A percentile compares a stretch with the other conserved stretches of the same genome.
phyloP scores from a whole-genome alignment of 2,329 filamentous ascomycete species.

The Gliomastix tumulicola region DNA sequence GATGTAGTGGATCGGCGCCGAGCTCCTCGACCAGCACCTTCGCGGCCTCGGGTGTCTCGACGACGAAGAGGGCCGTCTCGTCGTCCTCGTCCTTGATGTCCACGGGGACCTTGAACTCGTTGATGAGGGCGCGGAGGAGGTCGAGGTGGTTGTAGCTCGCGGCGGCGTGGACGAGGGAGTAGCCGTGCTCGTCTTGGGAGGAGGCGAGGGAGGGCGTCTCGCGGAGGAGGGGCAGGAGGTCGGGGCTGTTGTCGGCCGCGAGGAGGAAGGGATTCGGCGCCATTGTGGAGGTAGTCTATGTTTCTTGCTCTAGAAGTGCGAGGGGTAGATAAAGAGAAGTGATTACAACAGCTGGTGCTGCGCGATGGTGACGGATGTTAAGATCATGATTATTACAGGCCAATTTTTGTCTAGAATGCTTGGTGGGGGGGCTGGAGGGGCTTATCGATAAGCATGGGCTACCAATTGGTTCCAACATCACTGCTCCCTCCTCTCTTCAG shows the following conservation, averaged over 20 bases:
- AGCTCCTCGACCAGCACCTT: constrained; percentile 77
- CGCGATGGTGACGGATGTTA: no score
- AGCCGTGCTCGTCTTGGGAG: constrained; percentile 82
- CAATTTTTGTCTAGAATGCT: not conserved
- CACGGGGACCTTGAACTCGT: constrained; percentile 69
- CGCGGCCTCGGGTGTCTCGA: constrained; percentile 74
- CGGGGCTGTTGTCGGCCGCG: constrained; percentile 73
- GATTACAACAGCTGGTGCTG: not conserved
- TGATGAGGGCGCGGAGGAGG: constrained; percentile 68
- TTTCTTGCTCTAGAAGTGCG: not conserved
- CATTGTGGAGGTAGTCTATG: constrained; percentile 24
- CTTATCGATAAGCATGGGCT: no score
- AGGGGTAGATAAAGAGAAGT: not conserved
- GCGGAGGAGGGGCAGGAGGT: constrained; percentile 68
- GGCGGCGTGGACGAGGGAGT: constrained; percentile 88
- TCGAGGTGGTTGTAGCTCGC: constrained; percentile 85
- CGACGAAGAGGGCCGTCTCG: constrained; percentile 92
- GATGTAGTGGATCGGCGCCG: constrained; percentile 56
- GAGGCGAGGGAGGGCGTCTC: constrained; percentile 70
- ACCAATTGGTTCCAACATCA: no score
- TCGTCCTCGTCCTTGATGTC: constrained; percentile 84
- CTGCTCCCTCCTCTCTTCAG: no score
- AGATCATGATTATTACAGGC: not conserved
- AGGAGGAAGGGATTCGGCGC: constrained; percentile 61
- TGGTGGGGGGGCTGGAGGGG: no score